A percentile compares a stretch with the other conserved stretches of the same genome.
phyloP scores from a whole-genome alignment of 768 basidiomycete species.

The Stropharia rugosoannulata region DNA sequence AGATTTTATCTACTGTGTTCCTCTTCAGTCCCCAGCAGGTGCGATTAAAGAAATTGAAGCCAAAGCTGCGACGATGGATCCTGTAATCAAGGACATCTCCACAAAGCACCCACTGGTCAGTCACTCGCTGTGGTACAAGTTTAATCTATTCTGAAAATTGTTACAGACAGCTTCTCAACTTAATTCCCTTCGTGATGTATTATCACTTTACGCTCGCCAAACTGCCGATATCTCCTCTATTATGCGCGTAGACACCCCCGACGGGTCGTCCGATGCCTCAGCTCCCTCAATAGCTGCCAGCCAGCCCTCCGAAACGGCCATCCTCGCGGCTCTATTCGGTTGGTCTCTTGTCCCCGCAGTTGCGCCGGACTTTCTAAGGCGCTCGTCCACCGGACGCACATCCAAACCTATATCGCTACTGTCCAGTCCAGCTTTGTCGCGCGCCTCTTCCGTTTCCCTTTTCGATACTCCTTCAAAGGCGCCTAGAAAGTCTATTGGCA shows the following conservation, averaged over 20 bases:
- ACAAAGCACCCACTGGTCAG: conserved; percentile 76
- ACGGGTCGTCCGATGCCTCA: neutral
- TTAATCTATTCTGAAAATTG: neutral
- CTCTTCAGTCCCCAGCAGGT: conserved; percentile 61
- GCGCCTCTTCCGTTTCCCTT: conserved; percentile 32
- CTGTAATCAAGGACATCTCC: conserved; percentile 49
- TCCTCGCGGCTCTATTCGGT: conserved; percentile 49
- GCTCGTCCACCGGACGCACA: conserved; percentile 31
- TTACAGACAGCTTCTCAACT: conserved; percentile 58
- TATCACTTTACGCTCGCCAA: conserved; percentile 34
- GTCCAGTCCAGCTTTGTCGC: conserved; percentile 30
- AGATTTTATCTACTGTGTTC: conserved; percentile 76
- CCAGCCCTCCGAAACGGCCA: conserved; percentile 36
- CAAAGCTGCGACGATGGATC: conserved; percentile 52
- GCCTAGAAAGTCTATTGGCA: conserved; percentile 1
- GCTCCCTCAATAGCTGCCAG: neutral
- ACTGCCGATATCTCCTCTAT: conserved; percentile 6
- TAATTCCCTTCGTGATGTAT: conserved; percentile 45
- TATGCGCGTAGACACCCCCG: conserved; percentile 6
- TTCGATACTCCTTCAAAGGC: conserved; percentile 14
- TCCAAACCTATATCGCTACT: conserved; percentile 28
- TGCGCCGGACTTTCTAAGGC: conserved; percentile 27
- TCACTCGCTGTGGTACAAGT: neutral
- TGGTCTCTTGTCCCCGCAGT: conserved; percentile 43
- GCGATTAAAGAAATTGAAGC: conserved; percentile 62